These are phyloP conservation scores for Mycothermus thermophilus DNA, from an alignment of 495 filamentous ascomycete species.

Conservation along the genomic window DNA sequence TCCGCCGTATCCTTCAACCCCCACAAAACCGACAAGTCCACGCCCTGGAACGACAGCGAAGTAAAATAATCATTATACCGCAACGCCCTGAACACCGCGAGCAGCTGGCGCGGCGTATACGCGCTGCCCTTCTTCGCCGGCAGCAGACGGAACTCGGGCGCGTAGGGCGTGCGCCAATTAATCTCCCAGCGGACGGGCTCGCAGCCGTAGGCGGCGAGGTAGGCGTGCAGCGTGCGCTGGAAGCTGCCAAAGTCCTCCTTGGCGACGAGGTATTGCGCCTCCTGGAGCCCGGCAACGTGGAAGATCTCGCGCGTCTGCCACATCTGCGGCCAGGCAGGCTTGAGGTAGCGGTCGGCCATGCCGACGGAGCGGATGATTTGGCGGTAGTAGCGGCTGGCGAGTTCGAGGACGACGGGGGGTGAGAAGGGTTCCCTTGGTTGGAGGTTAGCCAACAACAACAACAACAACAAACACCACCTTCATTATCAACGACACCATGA, in stretches of 20 bases:
- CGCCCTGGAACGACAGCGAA: slow-evolving; percentile 67
- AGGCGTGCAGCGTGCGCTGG: slow-evolving; percentile 72
- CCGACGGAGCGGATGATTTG: slow-evolving; percentile 65
- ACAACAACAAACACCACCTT: no score
- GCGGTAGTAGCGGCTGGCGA: slow-evolving; percentile 65
- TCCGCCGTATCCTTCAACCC: slow-evolving; percentile 21
- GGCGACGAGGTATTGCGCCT: slow-evolving; percentile 34
- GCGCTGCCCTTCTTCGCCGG: slow-evolving; percentile 44
- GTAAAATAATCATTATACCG: slow-evolving; percentile 86
- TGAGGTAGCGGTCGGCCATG: slow-evolving; percentile 59
- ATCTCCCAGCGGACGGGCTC: slow-evolving; percentile 68
- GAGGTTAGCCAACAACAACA: slow-evolving; percentile 10
- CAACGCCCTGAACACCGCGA: slow-evolving; percentile 75
- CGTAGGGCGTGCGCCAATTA: slow-evolving; percentile 61
- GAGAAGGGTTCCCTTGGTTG: slow-evolving; percentile 50
- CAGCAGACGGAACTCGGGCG: slow-evolving; percentile 71
- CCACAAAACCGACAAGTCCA: slow-evolving; percentile 41
- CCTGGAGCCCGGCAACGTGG: slow-evolving; percentile 46
- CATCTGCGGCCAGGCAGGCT: slow-evolving; percentile 69
- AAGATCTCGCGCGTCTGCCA: slow-evolving; percentile 54
- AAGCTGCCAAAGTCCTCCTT: slow-evolving; percentile 69
- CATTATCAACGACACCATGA: no score
- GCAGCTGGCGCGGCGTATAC: slow-evolving; percentile 61
- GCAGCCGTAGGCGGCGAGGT: slow-evolving; percentile 63
- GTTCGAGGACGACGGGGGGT: slow-evolving; percentile 46